Base-by-base conservation (phyloP, 805 yeast genomes). In the Wickerhamiella brachini region DNA sequence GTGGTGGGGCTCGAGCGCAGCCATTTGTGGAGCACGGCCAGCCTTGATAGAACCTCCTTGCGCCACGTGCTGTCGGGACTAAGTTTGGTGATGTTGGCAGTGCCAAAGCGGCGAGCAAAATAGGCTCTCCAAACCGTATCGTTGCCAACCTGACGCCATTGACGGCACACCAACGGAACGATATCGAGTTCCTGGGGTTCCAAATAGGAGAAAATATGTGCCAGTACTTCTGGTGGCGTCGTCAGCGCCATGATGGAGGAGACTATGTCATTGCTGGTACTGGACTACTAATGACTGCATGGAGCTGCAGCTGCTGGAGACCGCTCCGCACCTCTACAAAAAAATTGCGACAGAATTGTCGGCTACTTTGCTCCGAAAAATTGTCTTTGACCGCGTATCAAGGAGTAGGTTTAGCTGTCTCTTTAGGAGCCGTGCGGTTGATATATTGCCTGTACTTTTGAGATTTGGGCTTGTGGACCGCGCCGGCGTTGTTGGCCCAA, bases 121-220 rank as follows among this genome's bases (percentile, higher is more conserved):
- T 56, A 53, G 34, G 51, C 58, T 39, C 59, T 45, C 68, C 68
- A 65, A n/a, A 60, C 53, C 3, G 56, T 51, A 29, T 65, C 68
- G 49, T 61, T 55, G n/a, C 61, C 57, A 17, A 56, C 53, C 1
- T 50, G 52, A 47, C 54, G 53, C 68, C 68, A 65, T 13, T 46
- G 47, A 8, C 53, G 49, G 54, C 67, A 64, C 17, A 64, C 68
- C 38, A 57, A 48, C 47, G 56, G 55, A 8, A 53, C 58, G 2
- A 45, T 46, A 48, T 62, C 68, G 37, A 65, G 53, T 41, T 54
- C 56, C 4, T 48, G 51, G n/a, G 59, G 57, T 22, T 56, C 54
- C 34, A 61, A 54, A 34, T 50, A 49, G 38, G 55, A 48, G 48
- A 62, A 61, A 34, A 62, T 51, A 48, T 48, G 47, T n/a, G 57